A percentile compares a stretch with the other conserved stretches of the same genome.
Conservation (phyloP, 495 filamentous ascomycete species). For the Xylaria palmicola region DNA sequence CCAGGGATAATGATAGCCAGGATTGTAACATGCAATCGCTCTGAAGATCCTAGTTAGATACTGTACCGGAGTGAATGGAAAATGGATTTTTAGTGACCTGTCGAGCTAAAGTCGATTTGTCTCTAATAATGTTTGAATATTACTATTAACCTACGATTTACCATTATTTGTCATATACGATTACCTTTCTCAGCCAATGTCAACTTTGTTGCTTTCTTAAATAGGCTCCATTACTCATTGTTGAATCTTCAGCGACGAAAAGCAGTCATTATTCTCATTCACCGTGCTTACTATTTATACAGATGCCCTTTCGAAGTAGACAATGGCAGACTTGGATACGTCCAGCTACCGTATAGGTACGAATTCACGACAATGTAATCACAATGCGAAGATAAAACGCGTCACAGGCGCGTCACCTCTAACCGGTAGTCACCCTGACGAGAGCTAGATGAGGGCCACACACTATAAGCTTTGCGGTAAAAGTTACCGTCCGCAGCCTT, state of each 20-base stretch:
- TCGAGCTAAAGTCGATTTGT: neutral
- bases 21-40: neutral
- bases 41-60: neutral
- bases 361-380: neutral
- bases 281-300: neutral
- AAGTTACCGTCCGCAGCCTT: neutral
- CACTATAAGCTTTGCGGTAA: constrained; percentile 13
- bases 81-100: too few relatives aligned
- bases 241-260: too few relatives aligned
- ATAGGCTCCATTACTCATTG: too few relatives aligned
- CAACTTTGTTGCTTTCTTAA: too few relatives aligned
- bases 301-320: neutral
- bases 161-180: too few relatives aligned
- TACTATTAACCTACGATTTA: too few relatives aligned
- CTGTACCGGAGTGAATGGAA: neutral
- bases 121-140: too few relatives aligned
- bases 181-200: too few relatives aligned
- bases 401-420: neutral
- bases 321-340: neutral
- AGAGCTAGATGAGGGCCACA: neutral
- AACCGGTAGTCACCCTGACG: neutral
- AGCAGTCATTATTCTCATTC: too few relatives aligned
- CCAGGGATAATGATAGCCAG: neutral
- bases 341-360: neutral
- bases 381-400: neutral